Conservation (phyloP, 1,139 yeast genomes). For the Candida neerlandica region DNA sequence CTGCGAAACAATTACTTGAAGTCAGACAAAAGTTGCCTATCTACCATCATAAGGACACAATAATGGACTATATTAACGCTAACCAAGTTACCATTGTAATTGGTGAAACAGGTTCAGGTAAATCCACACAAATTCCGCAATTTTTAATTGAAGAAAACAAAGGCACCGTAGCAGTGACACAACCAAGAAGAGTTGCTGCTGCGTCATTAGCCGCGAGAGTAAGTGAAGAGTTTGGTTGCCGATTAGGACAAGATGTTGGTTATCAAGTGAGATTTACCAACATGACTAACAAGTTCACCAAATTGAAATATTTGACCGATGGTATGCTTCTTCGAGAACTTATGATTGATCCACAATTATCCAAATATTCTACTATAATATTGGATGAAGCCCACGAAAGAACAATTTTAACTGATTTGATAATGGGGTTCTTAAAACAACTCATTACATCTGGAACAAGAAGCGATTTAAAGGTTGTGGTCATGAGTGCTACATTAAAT, state of each 20-base stretch:
- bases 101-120: slow-evolving; percentile 99
- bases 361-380: slow-evolving; percentile 83
- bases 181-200: slow-evolving; percentile 97
- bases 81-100: slow-evolving; percentile 97
- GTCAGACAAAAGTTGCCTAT: slow-evolving; percentile 71
- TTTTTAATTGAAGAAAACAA: slow-evolving; percentile 91
- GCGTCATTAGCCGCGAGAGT: slow-evolving; percentile 97
- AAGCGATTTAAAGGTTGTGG: slow-evolving; percentile 85
- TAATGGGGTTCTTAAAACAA: slow-evolving; percentile 92
- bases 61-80: slow-evolving; percentile 54
- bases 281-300: slow-evolving; percentile 81
- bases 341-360: slow-evolving; percentile 89
- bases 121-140: slow-evolving; percentile 96
- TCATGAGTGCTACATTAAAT: slow-evolving; percentile 97
- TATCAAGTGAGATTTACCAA: slow-evolving; percentile 93
- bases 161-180: slow-evolving; percentile 96
- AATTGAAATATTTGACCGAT: slow-evolving; percentile 95
- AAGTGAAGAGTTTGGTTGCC: slow-evolving; percentile 93
- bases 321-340: slow-evolving; percentile 98
- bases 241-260: slow-evolving; percentile 90
- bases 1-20: slow-evolving; percentile 50
- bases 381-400: slow-evolving; percentile 99
- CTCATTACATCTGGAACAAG: slow-evolving; percentile 76
- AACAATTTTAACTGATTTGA: slow-evolving; percentile 92
- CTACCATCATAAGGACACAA: slow-evolving; percentile 66